Base-by-base conservation (phyloP, 2,329 filamentous ascomycete species). In the Penicillium sp. region DNA sequence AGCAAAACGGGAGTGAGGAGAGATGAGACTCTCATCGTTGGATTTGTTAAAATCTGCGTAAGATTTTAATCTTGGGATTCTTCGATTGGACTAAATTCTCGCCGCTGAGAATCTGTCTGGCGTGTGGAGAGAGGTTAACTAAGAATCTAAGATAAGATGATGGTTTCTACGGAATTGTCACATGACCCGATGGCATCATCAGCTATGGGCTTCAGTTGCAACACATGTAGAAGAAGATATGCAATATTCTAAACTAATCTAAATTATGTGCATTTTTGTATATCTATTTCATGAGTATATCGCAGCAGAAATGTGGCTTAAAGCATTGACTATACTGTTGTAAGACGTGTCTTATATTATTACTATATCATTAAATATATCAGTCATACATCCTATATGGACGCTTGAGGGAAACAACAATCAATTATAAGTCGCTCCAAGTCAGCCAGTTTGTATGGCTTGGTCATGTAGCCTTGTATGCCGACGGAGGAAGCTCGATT, bases 391-490 rank as follows among this genome's bases (percentile, higher is more conserved):
- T 43, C 18, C 23, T 18, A 23, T 43, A 43, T 23, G 8, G 40
- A 43, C 40, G 40, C 9, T 26, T 57, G 47, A 16, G 47, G 38
- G 30, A 52, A 68, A 61, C 76, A 78, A 58, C 77, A 79, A 56
- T 77, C 75, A 35, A 76, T 63, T 49, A 87, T 85, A 64, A 87
- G 69, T 59, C 80, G 77, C 69, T 86, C 83, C 62, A 87, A 72
- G 68, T 87, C 84, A 55, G 78, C 70, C 55, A 86, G 73, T 66
- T 84, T 84, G 68, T 85, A 87, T 7, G 85, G 85, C 66, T 88
- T 88, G 40, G 83, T 85, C 78, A 88, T 82, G 63, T 86, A 86
- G 2, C 85, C 85, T 66, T 83, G 83, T 79, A 88, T 88, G 38
- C 85, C 85, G 5, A 82, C 83, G 63, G 79, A 77, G 6, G 79